A percentile compares a stretch with the other conserved stretches of the same genome.
These are phyloP conservation scores for Hyphopichia burtonii DNA, from an alignment of 1,139 yeast genomes.

Conservation along the genomic window DNA sequence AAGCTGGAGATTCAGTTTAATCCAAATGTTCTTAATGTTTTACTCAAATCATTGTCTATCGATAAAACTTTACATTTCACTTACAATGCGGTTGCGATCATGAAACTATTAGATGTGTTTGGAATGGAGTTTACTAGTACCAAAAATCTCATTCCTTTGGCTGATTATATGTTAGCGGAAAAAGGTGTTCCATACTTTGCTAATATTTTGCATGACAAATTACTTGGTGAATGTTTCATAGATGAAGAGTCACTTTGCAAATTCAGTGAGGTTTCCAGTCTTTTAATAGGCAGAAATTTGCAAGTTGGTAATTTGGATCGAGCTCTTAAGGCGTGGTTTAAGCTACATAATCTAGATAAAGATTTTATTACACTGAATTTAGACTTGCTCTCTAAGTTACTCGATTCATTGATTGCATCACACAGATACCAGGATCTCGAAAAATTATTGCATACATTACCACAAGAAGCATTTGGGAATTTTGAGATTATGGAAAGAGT, in stretches of 20 bases:
- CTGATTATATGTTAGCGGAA: conserved; percentile 7
- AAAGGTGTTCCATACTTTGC: conserved; percentile 12
- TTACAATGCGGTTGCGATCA: conserved; percentile 8
- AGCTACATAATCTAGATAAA: neutral
- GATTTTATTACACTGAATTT: neutral
- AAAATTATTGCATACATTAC: conserved; percentile 2
- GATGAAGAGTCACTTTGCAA: neutral
- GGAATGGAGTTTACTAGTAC: conserved; percentile 1
- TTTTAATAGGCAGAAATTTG: conserved; percentile 8
- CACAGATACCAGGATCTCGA: neutral
- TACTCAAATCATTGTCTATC: conserved; percentile 10
- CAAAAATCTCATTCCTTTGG: conserved; percentile 4
- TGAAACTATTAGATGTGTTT: conserved; percentile 10
- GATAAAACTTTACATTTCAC: conserved; percentile 8
- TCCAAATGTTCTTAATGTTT: conserved; percentile 3
- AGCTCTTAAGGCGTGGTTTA: conserved; percentile 11
- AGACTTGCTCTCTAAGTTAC: neutral
- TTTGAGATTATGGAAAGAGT: conserved; percentile 11
- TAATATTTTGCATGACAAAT: conserved; percentile 13
- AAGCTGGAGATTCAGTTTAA: conserved; percentile 4
- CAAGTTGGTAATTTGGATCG: conserved; percentile 7
- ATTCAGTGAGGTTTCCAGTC: neutral
- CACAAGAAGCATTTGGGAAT: conserved; percentile 1
- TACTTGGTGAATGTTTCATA: neutral
- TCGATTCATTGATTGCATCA: neutral